A percentile compares a stretch with the other conserved stretches of the same genome.
phyloP scores from a whole-genome alignment of 2,329 filamentous ascomycete genomes.

The Calonectria pseudoturangicola region DNA sequence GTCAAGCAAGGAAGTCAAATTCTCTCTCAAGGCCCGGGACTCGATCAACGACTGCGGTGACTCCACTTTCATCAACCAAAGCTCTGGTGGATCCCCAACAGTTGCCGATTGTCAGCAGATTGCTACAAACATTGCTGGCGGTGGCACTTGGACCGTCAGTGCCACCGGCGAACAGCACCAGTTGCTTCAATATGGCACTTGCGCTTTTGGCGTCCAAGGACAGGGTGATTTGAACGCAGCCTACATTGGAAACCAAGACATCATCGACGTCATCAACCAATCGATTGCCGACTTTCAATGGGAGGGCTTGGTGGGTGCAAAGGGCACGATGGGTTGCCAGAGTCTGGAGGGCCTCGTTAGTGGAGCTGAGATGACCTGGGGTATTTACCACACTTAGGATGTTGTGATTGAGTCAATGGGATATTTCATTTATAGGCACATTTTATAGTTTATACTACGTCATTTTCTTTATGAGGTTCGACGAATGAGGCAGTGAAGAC shows the following conservation, averaged over 20 bases:
- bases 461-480: too few species aligned
- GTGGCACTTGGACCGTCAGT: conserved; percentile 9
- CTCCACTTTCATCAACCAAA: conserved; percentile 21
- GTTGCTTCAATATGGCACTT: conserved; percentile 8
- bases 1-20: not conserved
- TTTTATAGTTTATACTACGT: not conserved
- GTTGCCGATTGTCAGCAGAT: conserved; percentile 6
- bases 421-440: not conserved
- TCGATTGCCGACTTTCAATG: conserved; percentile 1
- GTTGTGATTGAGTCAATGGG: not conserved
- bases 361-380: conserved; percentile 15
- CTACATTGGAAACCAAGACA: conserved; percentile 23
- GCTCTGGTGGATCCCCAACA: not conserved
- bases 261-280: conserved; percentile 2
- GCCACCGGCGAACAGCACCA: conserved; percentile 9
- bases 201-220: conserved; percentile 10
- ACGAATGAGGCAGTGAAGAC: too few species aligned
- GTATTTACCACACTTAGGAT: conserved; percentile 4
- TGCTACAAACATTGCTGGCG: conserved; percentile 6
- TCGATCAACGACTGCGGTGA: conserved; percentile 19
- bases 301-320: conserved; percentile 16
- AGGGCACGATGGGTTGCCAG: conserved; percentile 28
- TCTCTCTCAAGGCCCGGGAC: conserved; percentile 2
- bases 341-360: not conserved
- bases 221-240: conserved; percentile 2